A percentile compares a stretch with the other conserved stretches of the same genome.
Conservation (phyloP, 23 red algal genomes). For the Gracilaria vermiculophylla region DNA sequence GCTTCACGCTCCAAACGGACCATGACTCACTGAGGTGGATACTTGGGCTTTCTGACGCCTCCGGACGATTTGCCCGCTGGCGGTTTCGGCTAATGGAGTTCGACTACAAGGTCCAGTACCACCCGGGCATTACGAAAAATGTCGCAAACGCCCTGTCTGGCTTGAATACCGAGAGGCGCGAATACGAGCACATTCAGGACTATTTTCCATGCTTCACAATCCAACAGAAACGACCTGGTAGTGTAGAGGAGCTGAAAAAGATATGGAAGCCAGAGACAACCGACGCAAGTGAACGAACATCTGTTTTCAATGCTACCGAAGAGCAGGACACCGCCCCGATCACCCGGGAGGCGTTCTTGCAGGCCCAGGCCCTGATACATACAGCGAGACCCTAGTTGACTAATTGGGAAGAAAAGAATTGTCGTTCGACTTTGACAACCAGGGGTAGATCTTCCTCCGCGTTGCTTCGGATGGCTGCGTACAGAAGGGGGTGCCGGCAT, state of each 20-base stretch:
- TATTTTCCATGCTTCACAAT: background rate
- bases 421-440: background rate
- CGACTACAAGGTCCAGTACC: conserved; percentile 6
- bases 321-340: background rate
- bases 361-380: background rate
- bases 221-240: background rate
- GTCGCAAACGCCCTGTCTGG: conserved; percentile 19
- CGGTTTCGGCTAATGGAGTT: conserved; percentile 5
- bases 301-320: background rate
- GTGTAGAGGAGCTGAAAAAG: background rate
- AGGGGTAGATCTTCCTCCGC: background rate
- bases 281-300: background rate
- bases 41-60: background rate
- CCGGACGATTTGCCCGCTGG: background rate
- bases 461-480: background rate
- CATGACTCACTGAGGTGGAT: conserved; percentile 27
- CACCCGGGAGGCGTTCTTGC: background rate
- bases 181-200: background rate
- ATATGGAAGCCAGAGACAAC: background rate
- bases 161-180: background rate
- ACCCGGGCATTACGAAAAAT: background rate
- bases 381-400: background rate
- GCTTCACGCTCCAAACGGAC: too few relatives aligned
- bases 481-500: background rate
- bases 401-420: background rate